Evolutionary conservation across 305 asterid genomes (phyloP).

Genomic region (Coffea humblotiana): DNA sequence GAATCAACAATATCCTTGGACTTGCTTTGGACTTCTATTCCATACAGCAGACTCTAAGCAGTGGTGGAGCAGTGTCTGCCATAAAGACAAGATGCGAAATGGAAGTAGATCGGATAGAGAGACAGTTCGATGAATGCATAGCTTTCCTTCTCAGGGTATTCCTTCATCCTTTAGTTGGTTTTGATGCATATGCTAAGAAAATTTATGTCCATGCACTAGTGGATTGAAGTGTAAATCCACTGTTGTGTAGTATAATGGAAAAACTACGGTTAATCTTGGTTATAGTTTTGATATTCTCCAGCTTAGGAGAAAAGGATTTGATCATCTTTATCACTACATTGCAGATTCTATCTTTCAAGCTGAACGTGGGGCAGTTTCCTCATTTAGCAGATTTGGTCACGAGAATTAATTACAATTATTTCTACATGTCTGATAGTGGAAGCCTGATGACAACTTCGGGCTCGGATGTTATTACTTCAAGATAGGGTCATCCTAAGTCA

Average conservation of each 20-base stretch:
- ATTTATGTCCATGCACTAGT: background rate
- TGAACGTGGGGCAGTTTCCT: slow-evolving; percentile 96
- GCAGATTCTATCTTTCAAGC: slow-evolving; percentile 95
- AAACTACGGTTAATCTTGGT: background rate
- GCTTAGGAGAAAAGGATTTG: slow-evolving; percentile 7
- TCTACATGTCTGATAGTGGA: slow-evolving; percentile 91
- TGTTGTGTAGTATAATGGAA: background rate
- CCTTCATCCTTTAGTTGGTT: slow-evolving; percentile 17
- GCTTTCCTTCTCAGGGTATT: slow-evolving; percentile 91
- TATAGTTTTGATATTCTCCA: background rate
- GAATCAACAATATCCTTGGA: slow-evolving; percentile 85
- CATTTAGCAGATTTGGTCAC: slow-evolving; percentile 94
- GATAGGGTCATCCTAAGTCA: slow-evolving; percentile 25
- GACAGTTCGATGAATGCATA: slow-evolving; percentile 91
- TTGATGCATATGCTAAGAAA: background rate
- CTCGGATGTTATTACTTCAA: slow-evolving; percentile 36
- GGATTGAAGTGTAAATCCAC: background rate
- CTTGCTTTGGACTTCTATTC: slow-evolving; percentile 89
- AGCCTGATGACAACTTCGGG: slow-evolving; percentile 49
- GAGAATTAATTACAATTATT: slow-evolving; percentile 81
- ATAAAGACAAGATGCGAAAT: slow-evolving; percentile 77
- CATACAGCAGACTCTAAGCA: slow-evolving; percentile 62
- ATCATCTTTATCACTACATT: slow-evolving; percentile 19
- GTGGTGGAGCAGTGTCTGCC: slow-evolving; percentile 76
- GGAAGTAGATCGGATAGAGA: slow-evolving; percentile 88